Evolutionary conservation across 1,139 yeast genomes (phyloP), one percentile per base, ranked within the genome.

Genomic region (Diutina sp.): DNA sequence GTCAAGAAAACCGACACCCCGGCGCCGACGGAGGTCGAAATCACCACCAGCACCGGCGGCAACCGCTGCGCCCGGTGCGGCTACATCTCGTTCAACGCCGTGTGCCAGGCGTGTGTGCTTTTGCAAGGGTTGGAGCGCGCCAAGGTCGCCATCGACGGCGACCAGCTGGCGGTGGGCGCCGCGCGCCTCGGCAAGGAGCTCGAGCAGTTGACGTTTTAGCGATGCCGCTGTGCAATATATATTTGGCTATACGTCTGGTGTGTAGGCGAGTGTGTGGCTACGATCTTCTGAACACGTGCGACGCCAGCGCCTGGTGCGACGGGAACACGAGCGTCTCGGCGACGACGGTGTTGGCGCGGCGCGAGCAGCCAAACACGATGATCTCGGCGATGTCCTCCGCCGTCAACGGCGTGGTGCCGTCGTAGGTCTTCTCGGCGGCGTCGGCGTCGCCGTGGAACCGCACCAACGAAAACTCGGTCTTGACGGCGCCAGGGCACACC

Each of bases 41-140:
- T 50, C 28, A 30, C 41, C 29, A 28, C 28, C 57, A 55, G 1
- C 63, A 73, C 72, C 21, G 88, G 84, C 63, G 90, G 90, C 3
- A 85, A 84, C 63, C 76, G 82, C 58, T 93, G 99, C 71, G 90
- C 85, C 61, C 82, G 84, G 60, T 93, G 99, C 71, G 97, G 98
- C 0, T 93, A 93, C 66, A 72, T 95, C 51, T 88, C 98, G 0
- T 87, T 95, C 60, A 93, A 93, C 67, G 80, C 74, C 64, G 80
- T 90, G 12, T 93, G 99, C 71, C 93, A 93, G 70, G 99, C 99
- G 0, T 93, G 99, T 71, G 82, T 88, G 60, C 73, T 93, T 48
- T 72, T 95, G 55, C 90, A 88, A 58, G 97, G 97, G 0, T 77
- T 95, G 57, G 95, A 91, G 64, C 76, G 95, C 62, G 88, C 93